Evolutionary conservation across 2,329 filamentous ascomycete genomes (phyloP).

Genomic region (Talaromyces sp.): DNA sequence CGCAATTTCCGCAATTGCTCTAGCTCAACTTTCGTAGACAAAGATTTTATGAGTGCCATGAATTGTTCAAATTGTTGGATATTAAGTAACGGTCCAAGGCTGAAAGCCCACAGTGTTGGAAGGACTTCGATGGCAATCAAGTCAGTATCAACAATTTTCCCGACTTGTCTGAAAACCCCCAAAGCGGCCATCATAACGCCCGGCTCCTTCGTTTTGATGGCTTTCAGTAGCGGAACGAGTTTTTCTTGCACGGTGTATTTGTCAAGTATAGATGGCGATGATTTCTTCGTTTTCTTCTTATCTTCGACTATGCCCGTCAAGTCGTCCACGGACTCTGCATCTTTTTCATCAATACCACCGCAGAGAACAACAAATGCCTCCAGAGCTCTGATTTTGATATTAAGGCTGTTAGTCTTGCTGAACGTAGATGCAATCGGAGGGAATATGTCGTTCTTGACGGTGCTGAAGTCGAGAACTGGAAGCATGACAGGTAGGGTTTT

Average conservation of each 20-base stretch:
- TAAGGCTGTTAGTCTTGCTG: conserved; percentile 85
- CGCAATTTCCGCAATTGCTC: conserved; percentile 87
- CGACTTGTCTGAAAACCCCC: conserved; percentile 78
- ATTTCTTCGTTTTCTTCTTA: conserved; percentile 56
- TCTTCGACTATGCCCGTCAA: conserved; percentile 62
- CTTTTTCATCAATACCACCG: conserved; percentile 62
- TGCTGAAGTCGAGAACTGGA: conserved; percentile 88
- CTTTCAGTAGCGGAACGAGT: conserved; percentile 83
- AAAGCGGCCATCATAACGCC: conserved; percentile 95
- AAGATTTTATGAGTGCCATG: conserved; percentile 79
- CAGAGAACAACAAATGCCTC: conserved; percentile 89
- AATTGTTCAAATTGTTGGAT: conserved; percentile 84
- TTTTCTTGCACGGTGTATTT: conserved; percentile 99
- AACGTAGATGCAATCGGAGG: conserved; percentile 88
- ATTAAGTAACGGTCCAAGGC: conserved; percentile 81
- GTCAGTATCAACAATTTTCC: conserved; percentile 76
- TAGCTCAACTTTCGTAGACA: conserved; percentile 77
- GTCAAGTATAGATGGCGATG: conserved; percentile 76
- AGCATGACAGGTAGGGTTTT: conserved; percentile 75
- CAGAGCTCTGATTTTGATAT: conserved; percentile 88
- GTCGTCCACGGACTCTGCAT: conserved; percentile 58
- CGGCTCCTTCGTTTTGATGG: conserved; percentile 95
- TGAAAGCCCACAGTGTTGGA: conserved; percentile 88
- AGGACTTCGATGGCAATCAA: conserved; percentile 90
- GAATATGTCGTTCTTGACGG: conserved; percentile 95